Evolutionary conservation across 768 basidiomycete genomes (phyloP).

Genomic region (Suillus luteus): DNA sequence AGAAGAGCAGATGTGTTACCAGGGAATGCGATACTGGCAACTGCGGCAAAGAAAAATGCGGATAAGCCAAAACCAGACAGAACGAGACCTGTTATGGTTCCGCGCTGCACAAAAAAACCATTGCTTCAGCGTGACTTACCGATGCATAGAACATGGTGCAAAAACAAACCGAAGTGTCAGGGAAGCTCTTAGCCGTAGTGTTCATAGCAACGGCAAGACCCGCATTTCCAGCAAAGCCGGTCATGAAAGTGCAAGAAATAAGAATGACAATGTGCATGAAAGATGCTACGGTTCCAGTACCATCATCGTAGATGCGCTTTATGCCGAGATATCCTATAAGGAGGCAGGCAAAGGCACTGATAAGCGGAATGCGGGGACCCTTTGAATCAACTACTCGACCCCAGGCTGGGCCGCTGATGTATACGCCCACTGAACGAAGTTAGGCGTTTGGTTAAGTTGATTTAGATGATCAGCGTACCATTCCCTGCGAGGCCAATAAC

Average conservation of each 20-base stretch:
- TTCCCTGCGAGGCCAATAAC: constrained; percentile 81
- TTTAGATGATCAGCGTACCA: constrained; percentile 40
- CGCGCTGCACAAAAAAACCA: constrained; percentile 49
- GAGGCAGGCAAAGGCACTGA: constrained; percentile 57
- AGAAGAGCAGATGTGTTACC: constrained; percentile 81
- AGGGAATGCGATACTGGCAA: constrained; percentile 71
- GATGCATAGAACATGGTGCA: neutral
- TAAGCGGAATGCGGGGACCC: constrained; percentile 71
- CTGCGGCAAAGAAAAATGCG: constrained; percentile 84
- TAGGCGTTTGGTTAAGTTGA: neutral
- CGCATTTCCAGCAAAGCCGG: constrained; percentile 76
- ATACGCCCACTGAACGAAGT: constrained; percentile 63
- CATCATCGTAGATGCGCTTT: constrained; percentile 61
- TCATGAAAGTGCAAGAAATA: constrained; percentile 64
- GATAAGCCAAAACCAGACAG: constrained; percentile 89
- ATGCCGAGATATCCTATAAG: constrained; percentile 78
- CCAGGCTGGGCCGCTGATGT: constrained; percentile 73
- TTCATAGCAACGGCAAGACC: constrained; percentile 75
- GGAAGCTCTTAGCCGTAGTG: constrained; percentile 81
- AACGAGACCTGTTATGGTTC: constrained; percentile 74
- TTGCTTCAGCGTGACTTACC: neutral
- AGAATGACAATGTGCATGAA: constrained; percentile 50
- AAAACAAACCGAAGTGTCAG: constrained; percentile 62
- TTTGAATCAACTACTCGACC: constrained; percentile 75
- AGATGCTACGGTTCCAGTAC: constrained; percentile 42